phyloP scores from a whole-genome alignment of 225 moss, liverwort and hornwort genomes.

The Physcomitrellopsis africana region DNA sequence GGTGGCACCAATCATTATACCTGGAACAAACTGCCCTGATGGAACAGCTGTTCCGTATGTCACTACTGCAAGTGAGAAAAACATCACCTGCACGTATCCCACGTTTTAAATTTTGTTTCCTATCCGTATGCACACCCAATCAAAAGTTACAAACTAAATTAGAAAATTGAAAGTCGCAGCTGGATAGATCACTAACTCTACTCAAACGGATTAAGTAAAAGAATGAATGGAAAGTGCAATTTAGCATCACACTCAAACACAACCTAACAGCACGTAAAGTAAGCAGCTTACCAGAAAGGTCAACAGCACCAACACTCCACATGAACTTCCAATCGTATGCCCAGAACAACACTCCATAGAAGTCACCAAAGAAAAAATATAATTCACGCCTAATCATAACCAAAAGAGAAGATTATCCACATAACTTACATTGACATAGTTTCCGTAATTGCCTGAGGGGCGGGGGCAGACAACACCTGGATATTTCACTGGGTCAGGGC shows the following conservation, averaged over 20 bases:
- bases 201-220: background rate
- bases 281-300: conserved; percentile 44
- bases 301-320: too few relatives aligned
- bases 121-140: background rate
- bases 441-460: conserved; percentile 70
- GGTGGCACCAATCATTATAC: conserved; percentile 91
- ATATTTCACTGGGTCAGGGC: conserved; percentile 72
- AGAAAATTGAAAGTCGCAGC: background rate
- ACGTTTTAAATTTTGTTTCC: background rate
- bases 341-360: conserved; percentile 1
- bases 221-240: background rate
- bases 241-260: background rate
- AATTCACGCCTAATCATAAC: background rate
- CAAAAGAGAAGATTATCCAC: background rate
- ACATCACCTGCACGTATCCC: conserved; percentile 61
- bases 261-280: conserved; percentile 6
- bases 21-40: conserved; percentile 91
- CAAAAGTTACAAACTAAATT: background rate
- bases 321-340: background rate
- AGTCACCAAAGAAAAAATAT: background rate
- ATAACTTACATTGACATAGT: conserved; percentile 76
- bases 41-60: conserved; percentile 95
- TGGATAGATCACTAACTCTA: background rate
- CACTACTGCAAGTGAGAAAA: conserved; percentile 79
- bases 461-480: conserved; percentile 79